Percentiles rank a stretch among this genome's conserved stretches.
Evolutionary conservation across 2,329 filamentous ascomycete species (phyloP).

Genomic region (Ceratocystis papillata): DNA sequence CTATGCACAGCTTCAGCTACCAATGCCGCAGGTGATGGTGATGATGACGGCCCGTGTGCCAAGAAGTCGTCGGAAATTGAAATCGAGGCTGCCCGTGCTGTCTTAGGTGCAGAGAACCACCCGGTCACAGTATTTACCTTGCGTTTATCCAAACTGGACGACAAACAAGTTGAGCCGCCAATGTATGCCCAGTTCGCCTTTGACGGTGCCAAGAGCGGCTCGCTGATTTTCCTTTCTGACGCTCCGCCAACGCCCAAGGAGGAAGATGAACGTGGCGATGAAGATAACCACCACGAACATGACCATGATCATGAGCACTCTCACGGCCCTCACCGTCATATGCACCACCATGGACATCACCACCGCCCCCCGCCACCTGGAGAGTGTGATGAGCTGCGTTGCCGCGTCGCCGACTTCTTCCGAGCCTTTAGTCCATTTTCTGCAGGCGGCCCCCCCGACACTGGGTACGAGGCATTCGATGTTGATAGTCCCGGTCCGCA

Average conservation of each 20-base stretch:
- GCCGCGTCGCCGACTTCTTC: constrained; percentile 8
- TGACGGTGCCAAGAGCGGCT: constrained; percentile 19
- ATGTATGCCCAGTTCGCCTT: constrained; percentile 23
- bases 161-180: constrained; percentile 17
- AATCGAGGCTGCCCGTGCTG: constrained; percentile 15
- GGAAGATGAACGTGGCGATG: neutral
- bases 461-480: neutral
- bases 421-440: neutral
- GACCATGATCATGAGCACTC: neutral
- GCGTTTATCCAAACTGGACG: constrained; percentile 14
- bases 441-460: neutral
- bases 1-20: constrained; percentile 12
- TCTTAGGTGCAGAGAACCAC: constrained; percentile 10
- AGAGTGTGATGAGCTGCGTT: constrained; percentile 3
- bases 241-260: constrained; percentile 2
- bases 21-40: neutral
- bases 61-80: constrained; percentile 22
- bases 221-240: constrained; percentile 21
- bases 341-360: neutral
- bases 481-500: constrained; percentile 13
- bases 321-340: neutral
- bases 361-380: neutral
- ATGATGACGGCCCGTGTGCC: constrained; percentile 4
- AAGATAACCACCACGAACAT: neutral
- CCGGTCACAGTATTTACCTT: constrained; percentile 22